These are phyloP conservation scores for Filosporella fistucella DNA, from an alignment of 495 filamentous ascomycete genomes.

Conservation along the genomic window DNA sequence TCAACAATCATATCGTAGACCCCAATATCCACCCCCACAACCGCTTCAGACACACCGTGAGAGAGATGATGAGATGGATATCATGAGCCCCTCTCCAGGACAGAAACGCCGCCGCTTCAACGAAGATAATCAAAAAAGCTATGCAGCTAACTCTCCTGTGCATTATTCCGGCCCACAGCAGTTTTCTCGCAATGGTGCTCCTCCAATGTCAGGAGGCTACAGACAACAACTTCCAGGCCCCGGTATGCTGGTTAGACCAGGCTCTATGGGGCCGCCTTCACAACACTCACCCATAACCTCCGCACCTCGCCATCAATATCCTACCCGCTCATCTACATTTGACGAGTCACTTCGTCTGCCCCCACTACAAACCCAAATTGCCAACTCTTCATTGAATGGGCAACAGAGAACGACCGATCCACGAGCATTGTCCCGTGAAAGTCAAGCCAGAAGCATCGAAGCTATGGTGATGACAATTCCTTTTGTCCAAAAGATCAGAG, in stretches of 20 bases:
- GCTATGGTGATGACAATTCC: slow-evolving; percentile 72
- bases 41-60: slow-evolving; percentile 25
- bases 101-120: slow-evolving; percentile 54
- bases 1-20: slow-evolving; percentile 23
- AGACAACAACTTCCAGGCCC: slow-evolving; percentile 27
- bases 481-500: slow-evolving; percentile 63
- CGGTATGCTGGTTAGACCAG: slow-evolving; percentile 28
- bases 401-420: not conserved
- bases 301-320: slow-evolving; percentile 25
- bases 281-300: slow-evolving; percentile 30
- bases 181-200: slow-evolving; percentile 7
- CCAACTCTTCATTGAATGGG: slow-evolving; percentile 18
- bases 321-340: slow-evolving; percentile 33
- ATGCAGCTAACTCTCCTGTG: slow-evolving; percentile 18
- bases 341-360: slow-evolving; percentile 26
- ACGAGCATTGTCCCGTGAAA: slow-evolving; percentile 14
- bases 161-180: slow-evolving; percentile 11
- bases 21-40: slow-evolving; percentile 26
- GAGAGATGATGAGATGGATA: slow-evolving; percentile 37
- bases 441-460: slow-evolving; percentile 46
- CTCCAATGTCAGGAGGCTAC: slow-evolving; percentile 19
- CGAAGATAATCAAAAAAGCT: slow-evolving; percentile 23
- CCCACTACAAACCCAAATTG: slow-evolving; percentile 21
- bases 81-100: slow-evolving; percentile 44
- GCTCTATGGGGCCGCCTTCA: slow-evolving; percentile 25